These are phyloP conservation scores for Luzula sylvatica DNA, from an alignment of 176 grass and related monocot genomes.

Conservation along the genomic window DNA sequence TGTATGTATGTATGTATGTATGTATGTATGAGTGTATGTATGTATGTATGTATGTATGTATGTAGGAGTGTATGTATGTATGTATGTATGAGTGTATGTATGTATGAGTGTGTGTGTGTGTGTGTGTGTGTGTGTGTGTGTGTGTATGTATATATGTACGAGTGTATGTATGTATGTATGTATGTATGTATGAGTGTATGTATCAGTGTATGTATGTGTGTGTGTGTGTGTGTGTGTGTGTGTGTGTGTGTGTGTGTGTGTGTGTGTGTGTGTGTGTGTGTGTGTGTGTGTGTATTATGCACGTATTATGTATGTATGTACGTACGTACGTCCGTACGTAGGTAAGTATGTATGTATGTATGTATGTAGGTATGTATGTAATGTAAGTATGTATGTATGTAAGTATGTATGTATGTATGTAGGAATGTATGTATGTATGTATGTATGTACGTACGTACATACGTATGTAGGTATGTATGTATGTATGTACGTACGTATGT, in stretches of 20 bases:
- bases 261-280: no score
- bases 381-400: neutral
- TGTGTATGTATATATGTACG: neutral
- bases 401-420: conserved; percentile 1
- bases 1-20: no score
- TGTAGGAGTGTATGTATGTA: neutral
- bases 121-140: neutral
- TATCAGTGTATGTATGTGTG: no score
- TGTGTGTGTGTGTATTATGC: no score
- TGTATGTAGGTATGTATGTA: neutral
- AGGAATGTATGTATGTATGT: neutral
- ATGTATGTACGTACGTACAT: neutral
- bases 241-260: no score
- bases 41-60: conserved; percentile 20
- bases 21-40: conserved; percentile 11
- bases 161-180: no score
- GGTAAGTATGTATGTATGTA: neutral
- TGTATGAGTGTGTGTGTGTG: no score
- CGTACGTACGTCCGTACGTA: no score
- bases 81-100: no score
- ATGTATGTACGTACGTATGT: no score
- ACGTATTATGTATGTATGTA: neutral
- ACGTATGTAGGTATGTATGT: neutral
- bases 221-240: no score
- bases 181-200: no score